Conservation (phyloP, 495 filamentous ascomycete genomes). For the Tetracladium setigerum region DNA sequence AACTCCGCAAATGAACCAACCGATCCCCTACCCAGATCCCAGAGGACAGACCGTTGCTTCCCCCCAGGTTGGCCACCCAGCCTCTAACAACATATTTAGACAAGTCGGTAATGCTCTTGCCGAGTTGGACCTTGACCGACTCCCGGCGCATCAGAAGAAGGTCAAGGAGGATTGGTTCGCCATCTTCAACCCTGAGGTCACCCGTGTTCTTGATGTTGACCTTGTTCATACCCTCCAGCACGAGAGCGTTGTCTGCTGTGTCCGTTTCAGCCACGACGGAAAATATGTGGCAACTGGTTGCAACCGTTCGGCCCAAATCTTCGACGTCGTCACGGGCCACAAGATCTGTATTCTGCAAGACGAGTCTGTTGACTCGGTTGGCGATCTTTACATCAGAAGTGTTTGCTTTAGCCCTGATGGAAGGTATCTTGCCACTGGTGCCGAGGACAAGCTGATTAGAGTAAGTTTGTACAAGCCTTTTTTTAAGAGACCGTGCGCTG, state of each 20-base stretch:
- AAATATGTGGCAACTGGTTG: constrained; percentile 86
- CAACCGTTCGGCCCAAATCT: constrained; percentile 85
- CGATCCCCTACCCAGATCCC: constrained; percentile 73
- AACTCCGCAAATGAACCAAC: constrained; percentile 83
- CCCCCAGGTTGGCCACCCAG: constrained; percentile 80
- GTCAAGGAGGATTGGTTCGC: constrained; percentile 81
- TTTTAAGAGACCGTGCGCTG: constrained; percentile 8
- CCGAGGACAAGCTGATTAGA: constrained; percentile 85
- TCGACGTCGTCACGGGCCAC: constrained; percentile 71
- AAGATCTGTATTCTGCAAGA: constrained; percentile 76
- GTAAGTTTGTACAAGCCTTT: constrained; percentile 40
- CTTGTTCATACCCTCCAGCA: constrained; percentile 79
- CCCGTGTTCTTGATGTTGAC: constrained; percentile 77
- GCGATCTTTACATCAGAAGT: constrained; percentile 84
- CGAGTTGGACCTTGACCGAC: constrained; percentile 76
- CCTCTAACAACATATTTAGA: constrained; percentile 51
- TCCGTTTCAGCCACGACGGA: constrained; percentile 81
- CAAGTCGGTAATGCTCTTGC: constrained; percentile 74
- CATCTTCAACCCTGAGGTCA: constrained; percentile 80
- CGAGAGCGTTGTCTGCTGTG: constrained; percentile 87
- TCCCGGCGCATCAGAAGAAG: constrained; percentile 78
- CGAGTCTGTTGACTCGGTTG: constrained; percentile 73
- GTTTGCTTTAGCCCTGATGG: constrained; percentile 92
- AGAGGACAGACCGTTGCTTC: constrained; percentile 58
- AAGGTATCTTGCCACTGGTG: constrained; percentile 80